Evolutionary conservation across 139 green algal species (phyloP), one percentile per base, ranked within the genome.

Genomic region (Chlamydomonas sphaeroides): DNA sequence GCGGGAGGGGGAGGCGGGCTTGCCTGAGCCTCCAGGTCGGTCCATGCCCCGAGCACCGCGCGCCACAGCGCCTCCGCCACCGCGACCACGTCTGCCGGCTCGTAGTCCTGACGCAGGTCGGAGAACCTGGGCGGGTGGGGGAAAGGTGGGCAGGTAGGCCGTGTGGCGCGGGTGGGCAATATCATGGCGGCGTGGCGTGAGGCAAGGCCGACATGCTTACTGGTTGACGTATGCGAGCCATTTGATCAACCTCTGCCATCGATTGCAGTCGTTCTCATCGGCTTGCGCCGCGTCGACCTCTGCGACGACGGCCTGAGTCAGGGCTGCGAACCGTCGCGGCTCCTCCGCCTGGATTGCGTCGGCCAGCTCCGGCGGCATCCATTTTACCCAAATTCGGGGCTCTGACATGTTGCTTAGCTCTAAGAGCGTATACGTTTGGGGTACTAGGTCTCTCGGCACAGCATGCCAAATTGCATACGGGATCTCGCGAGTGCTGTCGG

Each of bases 41-140:
- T 15, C 11, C 48, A 21, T 20, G 85, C 85, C 5, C 69, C 41
- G 49, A 91, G 79, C 42, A 94, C 81, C 0, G 90, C 85, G 28
- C 91, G 86, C 84, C 92, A 79, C 25, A 95, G 75, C 20, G 76
- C 78, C 8, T 65, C 25, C 0, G 83, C 84, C 30, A 91, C 75
- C 8, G 53, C 18, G n/a, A 77, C 65, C 18, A 92, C 69, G 7
- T 84, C 53, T 0, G 65, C 65, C 2, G 63, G 32, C 0, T 59
- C 63, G 21, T 83, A 91, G 41, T 90, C 81, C 18, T 75, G 85
- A 5, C 88, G 90, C 2, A 77, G 77, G 14, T 80, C 65, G 51
- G 15, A 30, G 51, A 4, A 26, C 15, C 15, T 25, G 3, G 6
- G 51, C 15, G 51, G 51, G 14, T 10, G 51, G 15, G 51, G 3